Conservation (phyloP, 768 basidiomycete genomes). For the Holtermanniella nyarrowii region DNA sequence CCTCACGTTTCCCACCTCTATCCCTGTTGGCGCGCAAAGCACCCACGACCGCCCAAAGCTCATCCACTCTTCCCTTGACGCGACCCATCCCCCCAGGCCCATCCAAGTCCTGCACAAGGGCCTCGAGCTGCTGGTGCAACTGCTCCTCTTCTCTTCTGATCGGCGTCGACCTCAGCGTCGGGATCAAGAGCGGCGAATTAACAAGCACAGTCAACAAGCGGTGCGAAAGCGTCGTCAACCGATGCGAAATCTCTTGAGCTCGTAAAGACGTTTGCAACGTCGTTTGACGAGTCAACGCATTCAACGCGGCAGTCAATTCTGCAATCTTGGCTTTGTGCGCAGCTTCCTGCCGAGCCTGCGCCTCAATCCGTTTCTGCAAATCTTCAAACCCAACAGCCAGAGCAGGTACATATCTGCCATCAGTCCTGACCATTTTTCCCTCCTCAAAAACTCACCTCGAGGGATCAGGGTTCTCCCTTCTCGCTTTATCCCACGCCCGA, state of each 20-base stretch:
- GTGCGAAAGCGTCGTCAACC: constrained; percentile 27
- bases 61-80: constrained; percentile 35
- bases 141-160: constrained; percentile 31
- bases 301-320: constrained; percentile 11
- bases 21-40: constrained; percentile 24
- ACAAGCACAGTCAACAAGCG: constrained; percentile 32
- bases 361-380: constrained; percentile 34
- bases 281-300: constrained; percentile 21
- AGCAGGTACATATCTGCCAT: constrained; percentile 33
- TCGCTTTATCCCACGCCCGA: constrained; percentile 32
- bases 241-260: constrained; percentile 23
- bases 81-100: constrained; percentile 25
- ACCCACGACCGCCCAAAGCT: constrained; percentile 37
- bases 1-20: constrained; percentile 7
- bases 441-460: constrained; percentile 15
- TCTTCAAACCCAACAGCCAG: constrained; percentile 35
- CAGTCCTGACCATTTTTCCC: not conserved
- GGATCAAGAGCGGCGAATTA: constrained; percentile 30
- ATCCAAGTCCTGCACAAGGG: constrained; percentile 29
- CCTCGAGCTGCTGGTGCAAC: constrained; percentile 19
- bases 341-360: constrained; percentile 33
- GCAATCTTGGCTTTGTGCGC: constrained; percentile 34
- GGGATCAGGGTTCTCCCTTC: constrained; percentile 38
- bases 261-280: constrained; percentile 26
- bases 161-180: constrained; percentile 26